Conservation (phyloP, 2,329 filamentous ascomycete species). For the Claviceps sp. region DNA sequence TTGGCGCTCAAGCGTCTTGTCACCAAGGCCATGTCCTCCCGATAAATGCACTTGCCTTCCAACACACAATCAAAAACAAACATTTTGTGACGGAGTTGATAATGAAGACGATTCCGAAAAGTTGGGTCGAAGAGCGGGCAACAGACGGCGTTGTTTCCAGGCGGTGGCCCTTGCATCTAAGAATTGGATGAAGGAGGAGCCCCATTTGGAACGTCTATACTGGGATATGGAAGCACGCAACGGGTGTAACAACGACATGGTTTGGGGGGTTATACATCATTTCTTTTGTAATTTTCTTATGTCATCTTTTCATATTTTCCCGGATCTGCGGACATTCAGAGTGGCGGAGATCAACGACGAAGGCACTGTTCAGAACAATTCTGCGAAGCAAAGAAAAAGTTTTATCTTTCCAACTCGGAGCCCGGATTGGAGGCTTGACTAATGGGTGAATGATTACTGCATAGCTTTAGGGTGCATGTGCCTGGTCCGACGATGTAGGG, state of each 20-base stretch:
- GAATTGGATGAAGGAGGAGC: conserved; percentile 2
- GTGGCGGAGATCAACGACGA: conserved; percentile 15
- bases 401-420: conserved; percentile 15
- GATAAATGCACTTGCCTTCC: conserved; percentile 39
- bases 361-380: conserved; percentile 21
- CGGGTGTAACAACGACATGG: conserved; percentile 1
- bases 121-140: conserved; percentile 1
- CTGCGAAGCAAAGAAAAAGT: conserved; percentile 10
- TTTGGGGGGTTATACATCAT: conserved; percentile 4
- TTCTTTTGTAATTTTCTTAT: conserved; percentile 8
- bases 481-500: conserved; percentile 8
- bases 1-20: conserved; percentile 93
- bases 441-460: conserved; percentile 16
- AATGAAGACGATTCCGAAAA: conserved; percentile 2
- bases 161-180: conserved; percentile 5
- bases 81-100: neutral
- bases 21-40: conserved; percentile 94
- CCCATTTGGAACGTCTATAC: conserved; percentile 2
- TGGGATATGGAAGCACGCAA: conserved; percentile 2
- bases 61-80: neutral
- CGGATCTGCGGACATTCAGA: conserved; percentile 18
- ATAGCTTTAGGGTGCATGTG: conserved; percentile 6
- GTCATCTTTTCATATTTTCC: conserved; percentile 5
- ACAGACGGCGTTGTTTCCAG: conserved; percentile 5
- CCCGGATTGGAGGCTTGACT: conserved; percentile 12